These are phyloP conservation scores for Westerdykella ornata DNA, from an alignment of 2,329 filamentous ascomycete species.

Conservation along the genomic window DNA sequence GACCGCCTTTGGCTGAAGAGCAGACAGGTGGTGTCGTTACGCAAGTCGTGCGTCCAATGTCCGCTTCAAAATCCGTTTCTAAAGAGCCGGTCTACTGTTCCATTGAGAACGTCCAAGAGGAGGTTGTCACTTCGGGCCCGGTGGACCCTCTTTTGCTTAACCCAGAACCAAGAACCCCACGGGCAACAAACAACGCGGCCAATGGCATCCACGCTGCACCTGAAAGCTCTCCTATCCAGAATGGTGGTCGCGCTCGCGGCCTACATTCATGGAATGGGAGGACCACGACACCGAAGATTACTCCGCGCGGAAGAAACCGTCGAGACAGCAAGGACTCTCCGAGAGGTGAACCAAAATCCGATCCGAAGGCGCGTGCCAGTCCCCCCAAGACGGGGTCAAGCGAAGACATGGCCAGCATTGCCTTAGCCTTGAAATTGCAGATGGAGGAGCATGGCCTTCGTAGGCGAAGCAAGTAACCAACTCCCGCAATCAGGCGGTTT, in stretches of 20 bases:
- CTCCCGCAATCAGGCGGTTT: too few relatives aligned
- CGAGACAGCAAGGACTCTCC: slow-evolving; percentile 23
- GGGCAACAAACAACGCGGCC: background rate
- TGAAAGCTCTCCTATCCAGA: slow-evolving; percentile 8
- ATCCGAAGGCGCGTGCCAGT: slow-evolving; percentile 5
- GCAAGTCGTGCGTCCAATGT: background rate
- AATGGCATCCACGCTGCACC: slow-evolving; percentile 3
- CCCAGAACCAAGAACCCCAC: background rate
- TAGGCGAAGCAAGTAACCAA: slow-evolving; percentile 15
- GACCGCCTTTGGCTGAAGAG: background rate
- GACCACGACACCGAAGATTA: slow-evolving; percentile 27
- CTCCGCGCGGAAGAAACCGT: slow-evolving; percentile 15
- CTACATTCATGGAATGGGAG: slow-evolving; percentile 14
- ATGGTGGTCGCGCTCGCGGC: background rate
- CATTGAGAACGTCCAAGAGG: background rate
- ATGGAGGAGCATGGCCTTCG: slow-evolving; percentile 28
- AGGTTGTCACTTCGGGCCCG: background rate
- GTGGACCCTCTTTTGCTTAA: too few relatives aligned
- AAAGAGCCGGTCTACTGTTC: background rate
- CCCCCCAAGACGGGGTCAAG: slow-evolving; percentile 6
- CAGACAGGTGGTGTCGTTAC: background rate
- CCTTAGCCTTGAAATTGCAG: slow-evolving; percentile 26
- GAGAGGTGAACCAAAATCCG: slow-evolving; percentile 19
- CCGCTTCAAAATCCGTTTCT: background rate
- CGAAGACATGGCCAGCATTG: slow-evolving; percentile 25